These are phyloP conservation scores for Botrytis deweyae DNA, from an alignment of 2,329 filamentous ascomycete species.

Conservation along the genomic window DNA sequence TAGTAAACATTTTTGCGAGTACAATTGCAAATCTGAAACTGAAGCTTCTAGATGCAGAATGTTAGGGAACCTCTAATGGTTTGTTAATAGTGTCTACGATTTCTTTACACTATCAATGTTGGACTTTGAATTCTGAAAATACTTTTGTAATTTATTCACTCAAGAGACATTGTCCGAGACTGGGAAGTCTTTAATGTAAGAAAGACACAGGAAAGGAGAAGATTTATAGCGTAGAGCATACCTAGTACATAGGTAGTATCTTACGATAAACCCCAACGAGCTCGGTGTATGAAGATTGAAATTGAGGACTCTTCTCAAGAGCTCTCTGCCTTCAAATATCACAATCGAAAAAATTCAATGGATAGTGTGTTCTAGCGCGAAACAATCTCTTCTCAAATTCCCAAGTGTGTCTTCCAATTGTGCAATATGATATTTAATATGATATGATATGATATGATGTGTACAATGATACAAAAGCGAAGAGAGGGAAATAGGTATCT, in stretches of 20 bases:
- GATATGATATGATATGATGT: neutral
- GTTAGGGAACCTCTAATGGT: neutral
- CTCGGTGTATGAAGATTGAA: neutral
- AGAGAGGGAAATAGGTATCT: neutral
- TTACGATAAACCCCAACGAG: neutral
- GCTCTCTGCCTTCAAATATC: neutral
- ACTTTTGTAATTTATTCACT: neutral
- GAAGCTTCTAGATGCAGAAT: neutral
- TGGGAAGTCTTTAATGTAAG: neutral
- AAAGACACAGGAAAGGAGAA: neutral
- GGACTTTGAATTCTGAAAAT: neutral
- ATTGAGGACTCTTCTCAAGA: neutral
- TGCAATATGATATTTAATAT: neutral
- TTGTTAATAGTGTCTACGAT: neutral
- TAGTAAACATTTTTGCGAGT: neutral
- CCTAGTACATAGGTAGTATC: neutral
- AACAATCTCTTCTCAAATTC: neutral
- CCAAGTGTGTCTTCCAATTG: neutral
- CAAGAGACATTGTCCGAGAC: neutral
- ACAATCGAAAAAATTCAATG: neutral
- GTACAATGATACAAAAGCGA: constrained; percentile 10
- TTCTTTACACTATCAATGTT: neutral
- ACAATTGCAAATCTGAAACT: neutral
- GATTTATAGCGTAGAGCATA: neutral
- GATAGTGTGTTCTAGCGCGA: neutral